Conservation (phyloP, 2,329 filamentous ascomycete species). For the Claviceps maximensis region DNA sequence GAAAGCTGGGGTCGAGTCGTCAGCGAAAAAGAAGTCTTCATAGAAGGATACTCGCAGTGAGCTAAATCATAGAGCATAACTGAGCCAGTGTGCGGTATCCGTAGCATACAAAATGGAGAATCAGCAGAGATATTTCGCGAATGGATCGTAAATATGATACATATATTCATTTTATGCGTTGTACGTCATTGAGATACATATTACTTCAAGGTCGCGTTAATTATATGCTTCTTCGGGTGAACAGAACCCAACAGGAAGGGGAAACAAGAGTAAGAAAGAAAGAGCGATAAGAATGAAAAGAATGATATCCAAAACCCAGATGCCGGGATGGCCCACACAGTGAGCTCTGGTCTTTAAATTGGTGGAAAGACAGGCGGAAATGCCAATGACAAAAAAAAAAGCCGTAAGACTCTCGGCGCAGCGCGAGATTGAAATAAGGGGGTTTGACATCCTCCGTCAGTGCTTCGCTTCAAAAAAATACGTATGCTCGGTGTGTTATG, state of each 20-base stretch:
- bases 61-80: background rate
- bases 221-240: background rate
- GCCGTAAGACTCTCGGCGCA: background rate
- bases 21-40: slow-evolving; percentile 18
- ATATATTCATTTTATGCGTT: background rate
- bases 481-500: background rate
- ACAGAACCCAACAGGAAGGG: background rate
- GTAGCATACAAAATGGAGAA: background rate
- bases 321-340: background rate
- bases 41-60: background rate
- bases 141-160: background rate
- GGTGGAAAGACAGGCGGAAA: background rate
- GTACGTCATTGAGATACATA: background rate
- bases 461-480: background rate
- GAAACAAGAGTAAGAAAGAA: background rate
- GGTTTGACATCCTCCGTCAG: background rate
- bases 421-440: background rate
- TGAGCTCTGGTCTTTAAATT: background rate
- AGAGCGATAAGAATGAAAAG: background rate
- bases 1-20: slow-evolving; percentile 53
- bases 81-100: too few species aligned
- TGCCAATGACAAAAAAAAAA: background rate
- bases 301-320: background rate
- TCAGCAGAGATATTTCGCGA: background rate
- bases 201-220: background rate